These are phyloP conservation scores for Aaosphaeria arxii DNA, from an alignment of 2,329 filamentous ascomycete species.

Conservation along the genomic window DNA sequence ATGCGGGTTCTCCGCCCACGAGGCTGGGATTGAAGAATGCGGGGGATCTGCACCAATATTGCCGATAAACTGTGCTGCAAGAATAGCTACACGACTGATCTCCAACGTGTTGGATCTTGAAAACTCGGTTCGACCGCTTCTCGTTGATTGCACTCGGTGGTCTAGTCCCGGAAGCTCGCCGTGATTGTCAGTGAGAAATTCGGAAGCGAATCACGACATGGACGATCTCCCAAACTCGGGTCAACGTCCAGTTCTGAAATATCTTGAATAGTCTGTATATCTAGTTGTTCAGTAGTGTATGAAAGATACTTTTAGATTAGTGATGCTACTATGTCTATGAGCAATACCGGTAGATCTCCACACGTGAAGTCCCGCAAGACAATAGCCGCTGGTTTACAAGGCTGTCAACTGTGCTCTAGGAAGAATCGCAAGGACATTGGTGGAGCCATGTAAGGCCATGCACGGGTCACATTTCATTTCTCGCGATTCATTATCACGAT, in stretches of 20 bases:
- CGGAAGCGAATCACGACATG: conserved; percentile 7
- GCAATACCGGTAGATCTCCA: not conserved
- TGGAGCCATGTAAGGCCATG: not conserved
- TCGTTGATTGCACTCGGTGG: not conserved
- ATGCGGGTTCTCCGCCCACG: too few relatives aligned
- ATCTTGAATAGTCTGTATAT: too few relatives aligned
- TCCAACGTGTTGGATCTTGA: not conserved
- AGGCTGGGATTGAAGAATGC: not conserved
- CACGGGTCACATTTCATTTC: not conserved
- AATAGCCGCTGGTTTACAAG: not conserved
- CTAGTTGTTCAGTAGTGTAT: too few relatives aligned
- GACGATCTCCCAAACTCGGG: conserved; percentile 2
- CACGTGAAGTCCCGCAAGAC: not conserved
- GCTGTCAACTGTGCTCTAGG: not conserved
- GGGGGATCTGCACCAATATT: conserved; percentile 3
- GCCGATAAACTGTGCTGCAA: not conserved
- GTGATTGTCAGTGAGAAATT: not conserved
- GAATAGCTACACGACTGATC: conserved; percentile 5
- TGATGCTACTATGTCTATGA: not conserved
- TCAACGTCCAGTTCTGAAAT: not conserved
- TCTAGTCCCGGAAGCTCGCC: conserved; percentile 1
- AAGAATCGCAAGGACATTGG: not conserved
- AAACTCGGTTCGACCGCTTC: conserved; percentile 1
- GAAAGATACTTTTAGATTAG: too few relatives aligned
- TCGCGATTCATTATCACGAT: not conserved